Conservation (phyloP, 1,284 basidiomycete genomes). For the Fomitopsis pinicola region DNA sequence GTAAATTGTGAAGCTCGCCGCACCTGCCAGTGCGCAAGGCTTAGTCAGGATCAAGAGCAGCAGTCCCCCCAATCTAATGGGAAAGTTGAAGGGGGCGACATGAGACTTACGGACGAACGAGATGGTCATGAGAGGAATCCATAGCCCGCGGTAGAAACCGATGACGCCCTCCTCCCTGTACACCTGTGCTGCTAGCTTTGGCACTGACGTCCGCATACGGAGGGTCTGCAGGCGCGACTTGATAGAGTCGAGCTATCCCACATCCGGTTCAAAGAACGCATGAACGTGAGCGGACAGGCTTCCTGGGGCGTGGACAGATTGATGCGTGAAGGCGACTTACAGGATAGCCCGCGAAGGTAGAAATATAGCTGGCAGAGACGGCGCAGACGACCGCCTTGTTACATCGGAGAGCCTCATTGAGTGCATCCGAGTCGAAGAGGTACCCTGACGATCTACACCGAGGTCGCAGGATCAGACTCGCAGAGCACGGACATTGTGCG, state of each 20-base stretch:
- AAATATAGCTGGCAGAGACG: conserved; percentile 77
- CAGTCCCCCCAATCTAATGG: conserved; percentile 1
- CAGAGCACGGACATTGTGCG: conserved; percentile 1
- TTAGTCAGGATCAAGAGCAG: conserved; percentile 12
- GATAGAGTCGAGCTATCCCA: conserved; percentile 73
- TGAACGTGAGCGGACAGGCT: not conserved
- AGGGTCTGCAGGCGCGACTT: conserved; percentile 90
- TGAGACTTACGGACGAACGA: conserved; percentile 84
- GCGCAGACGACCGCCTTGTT: conserved; percentile 83
- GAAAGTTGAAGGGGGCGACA: conserved; percentile 1
- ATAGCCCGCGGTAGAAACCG: conserved; percentile 88
- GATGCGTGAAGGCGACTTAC: conserved; percentile 35
- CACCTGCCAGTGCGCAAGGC: conserved; percentile 43
- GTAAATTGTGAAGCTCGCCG: conserved; percentile 93
- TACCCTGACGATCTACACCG: conserved; percentile 49
- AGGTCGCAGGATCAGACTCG: conserved; percentile 5
- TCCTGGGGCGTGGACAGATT: not conserved
- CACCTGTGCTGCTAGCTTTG: conserved; percentile 67
- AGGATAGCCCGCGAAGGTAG: conserved; percentile 80
- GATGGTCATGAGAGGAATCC: conserved; percentile 94
- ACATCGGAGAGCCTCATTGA: conserved; percentile 66
- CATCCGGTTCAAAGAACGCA: not conserved
- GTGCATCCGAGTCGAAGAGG: conserved; percentile 54
- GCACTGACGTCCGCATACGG: conserved; percentile 70
- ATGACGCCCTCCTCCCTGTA: conserved; percentile 88